Evolutionary conservation across 2,329 filamentous ascomycete genomes (phyloP), one percentile per base, ranked within the genome.

Genomic region (Phoma herbarum): DNA sequence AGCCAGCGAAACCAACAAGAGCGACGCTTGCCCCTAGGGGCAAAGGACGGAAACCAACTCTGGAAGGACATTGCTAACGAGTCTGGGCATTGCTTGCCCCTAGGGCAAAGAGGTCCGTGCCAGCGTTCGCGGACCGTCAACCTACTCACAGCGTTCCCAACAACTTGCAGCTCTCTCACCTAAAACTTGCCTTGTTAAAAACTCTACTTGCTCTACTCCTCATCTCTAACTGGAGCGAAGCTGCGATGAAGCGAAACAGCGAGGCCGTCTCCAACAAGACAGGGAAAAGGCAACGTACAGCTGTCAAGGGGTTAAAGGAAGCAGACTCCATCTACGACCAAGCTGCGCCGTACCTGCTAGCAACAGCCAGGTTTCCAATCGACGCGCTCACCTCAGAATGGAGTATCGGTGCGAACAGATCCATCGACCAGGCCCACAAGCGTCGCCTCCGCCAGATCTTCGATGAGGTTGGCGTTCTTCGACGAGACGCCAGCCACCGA

Each of bases 401-500:
- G 52, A 56, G 33, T 25, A 49, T 56, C 25, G 25, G 52, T 31
- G 22, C 20, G 25, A 56, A 56, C 37, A 56, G 52, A 18, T 33
- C 31, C 22, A 52, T 52, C n/a, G 10, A 52, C 49, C 14, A 10
- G 31, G 51, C 51, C 20, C 41, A 54, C 51, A 54, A 42, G 52
- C 52, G 25, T 4, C n/a, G 44, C 12, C 52, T 55, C 26, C 23
- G 43, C 52, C n/a, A 55, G 45, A 55, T 54, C 10, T 54, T 47
- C 25, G 23, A 54, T 7, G 14, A 54, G 18, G 29, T 23, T 47
- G 52, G 52, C 31, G 52, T 55, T 47, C 45, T 55, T 55, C 23
- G 22, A 18, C n/a, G 18, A 55, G 52, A 48, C 23, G 22, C 1
- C 42, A 55, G 52, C 44, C 14, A 55, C 23, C 14, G 22, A 23